These are phyloP conservation scores for Plantago coronopus DNA, from an alignment of 305 asterid genomes.

Conservation along the genomic window DNA sequence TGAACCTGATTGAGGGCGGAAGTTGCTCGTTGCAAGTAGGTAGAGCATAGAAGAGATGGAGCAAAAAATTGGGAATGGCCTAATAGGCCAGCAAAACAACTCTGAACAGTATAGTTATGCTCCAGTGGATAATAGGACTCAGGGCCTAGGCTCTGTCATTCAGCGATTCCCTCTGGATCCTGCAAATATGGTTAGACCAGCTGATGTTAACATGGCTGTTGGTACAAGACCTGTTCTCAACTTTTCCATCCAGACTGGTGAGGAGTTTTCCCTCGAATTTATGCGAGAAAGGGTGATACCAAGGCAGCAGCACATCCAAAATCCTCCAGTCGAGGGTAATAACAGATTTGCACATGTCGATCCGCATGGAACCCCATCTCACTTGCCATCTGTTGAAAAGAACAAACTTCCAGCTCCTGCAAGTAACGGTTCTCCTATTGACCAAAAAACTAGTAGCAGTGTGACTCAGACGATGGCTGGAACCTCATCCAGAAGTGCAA, in stretches of 20 bases:
- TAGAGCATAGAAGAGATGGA: slow-evolving; percentile 42
- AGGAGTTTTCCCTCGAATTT: slow-evolving; percentile 86
- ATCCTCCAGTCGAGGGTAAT: slow-evolving; percentile 46
- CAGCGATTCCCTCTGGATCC: slow-evolving; percentile 62
- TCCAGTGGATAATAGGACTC: slow-evolving; percentile 50
- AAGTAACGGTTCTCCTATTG: slow-evolving; percentile 35
- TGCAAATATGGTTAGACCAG: slow-evolving; percentile 53
- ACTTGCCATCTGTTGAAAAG: slow-evolving; percentile 42
- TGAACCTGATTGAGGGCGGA: slow-evolving; percentile 47
- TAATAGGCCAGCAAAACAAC: slow-evolving; percentile 43
- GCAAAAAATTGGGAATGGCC: slow-evolving; percentile 44
- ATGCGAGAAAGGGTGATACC: slow-evolving; percentile 91
- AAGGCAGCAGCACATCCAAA: slow-evolving; percentile 50
- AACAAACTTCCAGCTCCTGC: slow-evolving; percentile 43
- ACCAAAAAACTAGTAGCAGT: slow-evolving; percentile 38
- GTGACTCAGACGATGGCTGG: slow-evolving; percentile 39
- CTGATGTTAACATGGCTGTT: slow-evolving; percentile 42
- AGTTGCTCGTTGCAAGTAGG: slow-evolving; percentile 20
- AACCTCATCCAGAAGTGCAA: slow-evolving; percentile 38
- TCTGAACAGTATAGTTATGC: slow-evolving; percentile 48
- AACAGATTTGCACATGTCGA: slow-evolving; percentile 43
- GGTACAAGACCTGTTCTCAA: slow-evolving; percentile 70
- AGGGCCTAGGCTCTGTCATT: slow-evolving; percentile 54
- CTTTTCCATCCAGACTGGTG: slow-evolving; percentile 91
- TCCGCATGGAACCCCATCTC: slow-evolving; percentile 50